Percentiles rank a stretch among this genome's conserved stretches.
These are phyloP conservation scores for Metroxylon sagu DNA, from an alignment of 176 grass and related monocot genomes.

Conservation along the genomic window DNA sequence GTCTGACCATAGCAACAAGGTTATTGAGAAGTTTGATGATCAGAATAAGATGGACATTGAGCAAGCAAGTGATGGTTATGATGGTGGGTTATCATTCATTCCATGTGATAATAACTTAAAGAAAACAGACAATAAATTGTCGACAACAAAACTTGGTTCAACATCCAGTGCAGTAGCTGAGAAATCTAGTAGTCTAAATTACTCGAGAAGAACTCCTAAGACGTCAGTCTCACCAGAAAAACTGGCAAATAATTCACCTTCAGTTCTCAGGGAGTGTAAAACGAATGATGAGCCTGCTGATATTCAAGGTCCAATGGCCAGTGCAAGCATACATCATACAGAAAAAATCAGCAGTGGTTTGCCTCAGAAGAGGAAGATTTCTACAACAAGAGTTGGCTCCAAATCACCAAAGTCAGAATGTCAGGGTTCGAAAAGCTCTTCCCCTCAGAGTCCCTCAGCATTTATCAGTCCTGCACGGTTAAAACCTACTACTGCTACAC, in stretches of 20 bases:
- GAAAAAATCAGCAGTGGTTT: slow-evolving; percentile 20
- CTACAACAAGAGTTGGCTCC: slow-evolving; percentile 19
- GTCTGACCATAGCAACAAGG: slow-evolving; percentile 11
- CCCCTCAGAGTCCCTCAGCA: slow-evolving; percentile 18
- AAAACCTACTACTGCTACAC: slow-evolving; percentile 17
- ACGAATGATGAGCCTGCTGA: slow-evolving; percentile 9
- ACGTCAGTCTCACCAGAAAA: slow-evolving; percentile 39
- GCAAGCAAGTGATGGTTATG: slow-evolving; percentile 18
- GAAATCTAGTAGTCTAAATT: slow-evolving; percentile 18
- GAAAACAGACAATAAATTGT: slow-evolving; percentile 9
- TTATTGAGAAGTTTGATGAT: neutral
- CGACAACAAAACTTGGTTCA: neutral
- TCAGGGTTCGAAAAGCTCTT: slow-evolving; percentile 8
- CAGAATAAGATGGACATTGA: slow-evolving; percentile 9
- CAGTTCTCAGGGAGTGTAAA: slow-evolving; percentile 1
- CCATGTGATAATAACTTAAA: slow-evolving; percentile 11
- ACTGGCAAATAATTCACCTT: slow-evolving; percentile 6
- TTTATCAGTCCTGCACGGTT: slow-evolving; percentile 21
- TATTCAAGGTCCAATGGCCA: slow-evolving; percentile 3
- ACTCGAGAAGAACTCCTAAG: slow-evolving; percentile 31
- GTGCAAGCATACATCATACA: slow-evolving; percentile 8
- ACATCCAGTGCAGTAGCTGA: slow-evolving; percentile 1
- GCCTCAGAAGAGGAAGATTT: slow-evolving; percentile 35
- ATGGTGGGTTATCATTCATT: slow-evolving; percentile 12
- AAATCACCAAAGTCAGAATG: slow-evolving; percentile 14